Evolutionary conservation across 805 yeast genomes (phyloP), one percentile per base, ranked within the genome.

Genomic region (Zygoascus flipseniorum): DNA sequence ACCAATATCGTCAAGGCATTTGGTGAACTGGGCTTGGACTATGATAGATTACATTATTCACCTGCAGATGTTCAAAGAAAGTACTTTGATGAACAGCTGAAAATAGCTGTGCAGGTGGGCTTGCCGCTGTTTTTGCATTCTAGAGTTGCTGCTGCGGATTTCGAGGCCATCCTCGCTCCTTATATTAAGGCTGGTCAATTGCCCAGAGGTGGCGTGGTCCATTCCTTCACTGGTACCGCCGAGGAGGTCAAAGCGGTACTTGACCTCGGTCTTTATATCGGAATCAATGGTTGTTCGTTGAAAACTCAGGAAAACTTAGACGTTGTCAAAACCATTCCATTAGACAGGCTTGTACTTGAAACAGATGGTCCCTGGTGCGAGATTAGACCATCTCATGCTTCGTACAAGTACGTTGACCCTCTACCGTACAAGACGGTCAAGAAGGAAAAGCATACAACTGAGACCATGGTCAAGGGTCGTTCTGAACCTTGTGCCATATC

Each of bases 321-420:
- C 28, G 89, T 83, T 23, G 88, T 83, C 0, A 69, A 72, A 43
- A 62, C 66, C 23, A 78, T 93, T n/a, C 98, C 98, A 0, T 62
- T 81, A 8, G 80, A 82, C 4, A 77, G 75, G 61, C 67, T 93
- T 44, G 69, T 92, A 76, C 77, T 93, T 9, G 99, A 93, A 65
- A 92, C 97, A 0, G 99, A 93, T 69, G 89, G 97, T 2, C 99
- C 99, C 1, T 93, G 99, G 99, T 93, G 99, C 72, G 98, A 90
- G 64, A 80, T 93, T 47, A 76, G 95, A 54, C 86, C 80, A 59
- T 77, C 93, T 9, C 96, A 89, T 65, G 88, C 89, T 1, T 78
- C 93, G 14, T 81, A 79, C 68, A 71, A 79, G 57, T 54, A 51
- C 42, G 76, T 72, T 56, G 48, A 48, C 9, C 53, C 58, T 23